Evolutionary conservation across 1,139 yeast genomes (phyloP).

Genomic region (Hyphopichia buzzinii): DNA sequence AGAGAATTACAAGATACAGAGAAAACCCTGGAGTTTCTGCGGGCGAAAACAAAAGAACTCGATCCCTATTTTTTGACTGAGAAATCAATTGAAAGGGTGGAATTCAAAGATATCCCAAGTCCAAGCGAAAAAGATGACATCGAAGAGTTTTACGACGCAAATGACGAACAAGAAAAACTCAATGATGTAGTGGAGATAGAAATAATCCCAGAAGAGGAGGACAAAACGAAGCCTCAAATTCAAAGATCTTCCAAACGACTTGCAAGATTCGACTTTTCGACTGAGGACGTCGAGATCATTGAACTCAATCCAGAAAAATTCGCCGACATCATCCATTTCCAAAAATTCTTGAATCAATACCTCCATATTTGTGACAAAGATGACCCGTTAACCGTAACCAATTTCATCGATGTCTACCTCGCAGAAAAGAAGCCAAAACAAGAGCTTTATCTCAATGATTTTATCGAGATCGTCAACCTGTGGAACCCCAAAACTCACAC

Average conservation of each 20-base stretch:
- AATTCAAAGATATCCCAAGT: constrained; percentile 15
- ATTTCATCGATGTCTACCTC: constrained; percentile 1
- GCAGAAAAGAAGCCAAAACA: constrained; percentile 2
- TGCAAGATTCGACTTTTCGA: constrained; percentile 20
- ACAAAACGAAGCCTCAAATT: constrained; percentile 6
- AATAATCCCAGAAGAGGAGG: background rate
- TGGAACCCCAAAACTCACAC: constrained; percentile 21
- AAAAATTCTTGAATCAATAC: constrained; percentile 18
- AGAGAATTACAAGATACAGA: constrained; percentile 30
- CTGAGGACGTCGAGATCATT: constrained; percentile 17
- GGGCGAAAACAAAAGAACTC: constrained; percentile 32
- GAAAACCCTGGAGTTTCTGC: constrained; percentile 31
- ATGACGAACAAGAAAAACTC: constrained; percentile 19
- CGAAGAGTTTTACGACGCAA: constrained; percentile 5
- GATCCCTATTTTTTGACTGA: constrained; percentile 55
- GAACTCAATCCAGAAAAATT: constrained; percentile 23
- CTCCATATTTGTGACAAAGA: constrained; percentile 8
- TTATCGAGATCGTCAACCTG: constrained; percentile 20
- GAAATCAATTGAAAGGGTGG: constrained; percentile 44
- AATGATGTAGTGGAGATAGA: constrained; percentile 24
- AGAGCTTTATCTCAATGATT: constrained; percentile 20
- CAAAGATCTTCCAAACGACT: constrained; percentile 42
- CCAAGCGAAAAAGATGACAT: constrained; percentile 5
- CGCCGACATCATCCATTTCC: constrained; percentile 22
- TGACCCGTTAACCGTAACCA: background rate